These are phyloP conservation scores for Mycena kentingensis DNA, from an alignment of 768 basidiomycete genomes.

Conservation along the genomic window DNA sequence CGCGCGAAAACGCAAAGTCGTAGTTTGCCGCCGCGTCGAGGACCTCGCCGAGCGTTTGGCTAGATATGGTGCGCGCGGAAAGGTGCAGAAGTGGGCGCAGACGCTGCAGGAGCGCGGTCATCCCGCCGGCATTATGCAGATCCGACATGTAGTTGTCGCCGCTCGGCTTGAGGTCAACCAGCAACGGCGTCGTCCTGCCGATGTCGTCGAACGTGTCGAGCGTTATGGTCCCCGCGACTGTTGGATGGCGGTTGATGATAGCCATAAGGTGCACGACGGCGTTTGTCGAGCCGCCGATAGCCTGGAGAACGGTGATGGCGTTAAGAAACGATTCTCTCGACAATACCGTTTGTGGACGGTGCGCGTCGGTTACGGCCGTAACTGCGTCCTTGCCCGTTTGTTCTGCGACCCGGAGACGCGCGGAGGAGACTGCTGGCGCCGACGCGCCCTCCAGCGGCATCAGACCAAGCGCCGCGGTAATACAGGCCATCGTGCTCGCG, in stretches of 20 bases:
- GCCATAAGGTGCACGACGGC: conserved; percentile 64
- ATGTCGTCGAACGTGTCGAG: conserved; percentile 23
- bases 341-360: conserved; percentile 40
- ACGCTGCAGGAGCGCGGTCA: conserved; percentile 59
- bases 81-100: conserved; percentile 59
- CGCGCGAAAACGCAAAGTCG: conserved; percentile 48
- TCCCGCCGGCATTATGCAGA: conserved; percentile 61
- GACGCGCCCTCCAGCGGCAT: conserved; percentile 23
- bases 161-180: conserved; percentile 45
- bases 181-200: conserved; percentile 19
- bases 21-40: conserved; percentile 56
- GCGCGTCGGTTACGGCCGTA: conserved; percentile 10
- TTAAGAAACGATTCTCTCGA: conserved; percentile 63
- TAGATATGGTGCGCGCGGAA: conserved; percentile 62
- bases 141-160: conserved; percentile 67
- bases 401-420: conserved; percentile 21
- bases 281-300: conserved; percentile 65
- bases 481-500: conserved; percentile 22
- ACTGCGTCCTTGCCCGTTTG: conserved; percentile 22
- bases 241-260: conserved; percentile 58
- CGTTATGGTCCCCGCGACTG: conserved; percentile 34
- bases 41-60: conserved; percentile 68
- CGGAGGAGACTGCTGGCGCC: conserved; percentile 21
- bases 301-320: conserved; percentile 61
- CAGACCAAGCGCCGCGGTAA: conserved; percentile 19